Evolutionary conservation across 257 asterid genomes (phyloP).

Genomic region (Jacaranda mimosifolia): DNA sequence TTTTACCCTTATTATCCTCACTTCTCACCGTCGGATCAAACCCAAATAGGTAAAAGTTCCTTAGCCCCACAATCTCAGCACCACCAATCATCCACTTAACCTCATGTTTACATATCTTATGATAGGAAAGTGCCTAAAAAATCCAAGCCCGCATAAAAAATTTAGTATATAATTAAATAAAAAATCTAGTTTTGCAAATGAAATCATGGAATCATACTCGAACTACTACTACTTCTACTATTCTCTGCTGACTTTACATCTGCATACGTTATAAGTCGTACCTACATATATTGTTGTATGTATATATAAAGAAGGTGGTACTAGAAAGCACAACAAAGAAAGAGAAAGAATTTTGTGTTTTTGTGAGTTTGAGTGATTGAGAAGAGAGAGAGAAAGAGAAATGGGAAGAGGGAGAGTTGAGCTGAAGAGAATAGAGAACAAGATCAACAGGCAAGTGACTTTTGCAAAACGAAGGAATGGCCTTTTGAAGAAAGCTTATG

Average conservation of each 20-base stretch:
- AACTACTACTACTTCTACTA: conserved; percentile 25
- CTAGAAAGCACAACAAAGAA: conserved; percentile 24
- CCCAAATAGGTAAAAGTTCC: background rate
- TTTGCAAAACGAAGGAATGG: conserved; percentile 86
- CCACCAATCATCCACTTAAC: background rate
- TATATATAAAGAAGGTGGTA: conserved; percentile 38
- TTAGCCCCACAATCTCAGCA: background rate
- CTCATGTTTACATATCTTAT: conserved; percentile 18
- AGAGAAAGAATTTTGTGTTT: conserved; percentile 40
- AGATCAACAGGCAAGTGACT: conserved; percentile 79
- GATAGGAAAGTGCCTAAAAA: conserved; percentile 4
- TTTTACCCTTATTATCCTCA: background rate
- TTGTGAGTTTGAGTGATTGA: conserved; percentile 2
- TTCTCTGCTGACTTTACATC: conserved; percentile 42
- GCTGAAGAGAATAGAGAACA: conserved; percentile 70
- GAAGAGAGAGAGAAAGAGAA: conserved; percentile 35
- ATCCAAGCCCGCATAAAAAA: background rate
- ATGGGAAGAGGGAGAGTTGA: conserved; percentile 92
- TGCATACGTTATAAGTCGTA: conserved; percentile 32
- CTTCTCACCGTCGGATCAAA: conserved; percentile 19
- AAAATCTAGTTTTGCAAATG: conserved; percentile 9
- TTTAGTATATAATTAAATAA: background rate
- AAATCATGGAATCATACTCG: conserved; percentile 31
- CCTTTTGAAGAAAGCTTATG: conserved; percentile 82
- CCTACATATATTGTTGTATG: conserved; percentile 21